phyloP scores from a whole-genome alignment of 139 green algal species.

The Micractinium conductrix region DNA sequence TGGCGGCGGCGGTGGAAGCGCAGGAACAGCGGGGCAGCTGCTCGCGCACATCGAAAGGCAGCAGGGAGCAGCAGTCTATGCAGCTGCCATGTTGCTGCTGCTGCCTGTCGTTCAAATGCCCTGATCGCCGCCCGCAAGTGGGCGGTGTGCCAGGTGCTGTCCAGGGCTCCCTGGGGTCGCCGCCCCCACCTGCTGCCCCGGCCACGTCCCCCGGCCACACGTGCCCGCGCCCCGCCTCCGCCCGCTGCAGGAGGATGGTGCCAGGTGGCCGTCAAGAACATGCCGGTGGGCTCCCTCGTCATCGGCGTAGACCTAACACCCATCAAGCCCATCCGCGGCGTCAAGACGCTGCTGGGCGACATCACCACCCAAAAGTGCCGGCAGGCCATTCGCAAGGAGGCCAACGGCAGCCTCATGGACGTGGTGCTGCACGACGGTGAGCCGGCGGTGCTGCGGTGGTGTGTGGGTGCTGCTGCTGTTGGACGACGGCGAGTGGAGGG shows the following conservation, averaged over 20 bases:
- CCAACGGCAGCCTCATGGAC: conserved; percentile 82
- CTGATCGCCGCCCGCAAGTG: too few species aligned
- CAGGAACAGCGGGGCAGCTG: too few species aligned
- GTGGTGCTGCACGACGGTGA: conserved; percentile 95
- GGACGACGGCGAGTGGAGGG: not conserved
- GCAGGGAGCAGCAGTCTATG: too few species aligned
- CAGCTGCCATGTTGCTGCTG: not conserved
- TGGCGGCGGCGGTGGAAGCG: too few species aligned
- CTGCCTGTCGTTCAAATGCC: too few species aligned
- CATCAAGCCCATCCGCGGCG: conserved; percentile 92
- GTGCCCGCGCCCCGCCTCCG: not conserved
- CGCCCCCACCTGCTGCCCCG: too few species aligned
- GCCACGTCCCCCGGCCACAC: too few species aligned
- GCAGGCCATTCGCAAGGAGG: conserved; percentile 79
- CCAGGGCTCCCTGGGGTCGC: too few species aligned
- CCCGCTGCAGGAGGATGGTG: conserved; percentile 73
- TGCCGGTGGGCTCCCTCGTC: conserved; percentile 91
- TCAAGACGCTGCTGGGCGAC: conserved; percentile 87
- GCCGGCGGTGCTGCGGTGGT: not conserved
- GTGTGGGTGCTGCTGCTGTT: not conserved
- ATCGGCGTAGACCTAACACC: conserved; percentile 96
- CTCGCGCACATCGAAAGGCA: too few species aligned
- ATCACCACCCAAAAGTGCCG: conserved; percentile 90
- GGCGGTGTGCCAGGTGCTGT: too few species aligned
- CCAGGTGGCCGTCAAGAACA: conserved; percentile 94